A percentile compares a stretch with the other conserved stretches of the same genome.
Conservation (phyloP, 1,139 yeast genomes). For the Scheffersomyces quercinus region DNA sequence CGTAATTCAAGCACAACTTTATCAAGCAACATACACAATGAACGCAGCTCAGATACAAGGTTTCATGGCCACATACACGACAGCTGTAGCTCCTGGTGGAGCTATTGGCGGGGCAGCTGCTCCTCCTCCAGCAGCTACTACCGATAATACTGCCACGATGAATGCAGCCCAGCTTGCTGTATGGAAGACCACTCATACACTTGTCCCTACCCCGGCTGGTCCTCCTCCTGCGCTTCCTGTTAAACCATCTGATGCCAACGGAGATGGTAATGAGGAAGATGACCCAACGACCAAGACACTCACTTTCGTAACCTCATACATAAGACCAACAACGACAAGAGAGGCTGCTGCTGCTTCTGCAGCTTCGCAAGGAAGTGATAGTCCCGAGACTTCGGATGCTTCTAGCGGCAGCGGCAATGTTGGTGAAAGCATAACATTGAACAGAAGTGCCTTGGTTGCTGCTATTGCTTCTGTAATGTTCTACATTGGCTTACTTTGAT, state of each 20-base stretch:
- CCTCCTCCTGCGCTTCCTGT: conserved; percentile 5
- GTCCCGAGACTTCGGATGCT: too few species aligned
- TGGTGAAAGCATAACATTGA: too few species aligned
- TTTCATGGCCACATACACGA: too few species aligned
- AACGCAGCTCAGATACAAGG: not conserved
- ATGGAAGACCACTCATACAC: not conserved
- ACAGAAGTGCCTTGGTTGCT: too few species aligned
- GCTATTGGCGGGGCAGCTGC: not conserved
- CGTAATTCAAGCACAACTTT: not conserved
- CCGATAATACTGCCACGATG: not conserved
- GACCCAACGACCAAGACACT: conserved; percentile 16
- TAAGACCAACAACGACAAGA: not conserved
- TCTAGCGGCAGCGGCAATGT: too few species aligned
- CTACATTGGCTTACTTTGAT: too few species aligned
- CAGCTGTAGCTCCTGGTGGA: too few species aligned
- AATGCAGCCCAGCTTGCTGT: not conserved
- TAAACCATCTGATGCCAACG: conserved; percentile 6
- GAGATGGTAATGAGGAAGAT: conserved; percentile 9
- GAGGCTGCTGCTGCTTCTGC: not conserved
- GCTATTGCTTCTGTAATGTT: too few species aligned
- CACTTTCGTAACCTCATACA: conserved; percentile 13
- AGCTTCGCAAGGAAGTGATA: not conserved
- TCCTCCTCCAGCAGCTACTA: not conserved
- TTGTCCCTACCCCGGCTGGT: conserved; percentile 4
- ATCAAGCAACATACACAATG: not conserved